Conservation (phyloP, 2,329 filamentous ascomycete genomes). For the Fonsecaea multimorphosa region DNA sequence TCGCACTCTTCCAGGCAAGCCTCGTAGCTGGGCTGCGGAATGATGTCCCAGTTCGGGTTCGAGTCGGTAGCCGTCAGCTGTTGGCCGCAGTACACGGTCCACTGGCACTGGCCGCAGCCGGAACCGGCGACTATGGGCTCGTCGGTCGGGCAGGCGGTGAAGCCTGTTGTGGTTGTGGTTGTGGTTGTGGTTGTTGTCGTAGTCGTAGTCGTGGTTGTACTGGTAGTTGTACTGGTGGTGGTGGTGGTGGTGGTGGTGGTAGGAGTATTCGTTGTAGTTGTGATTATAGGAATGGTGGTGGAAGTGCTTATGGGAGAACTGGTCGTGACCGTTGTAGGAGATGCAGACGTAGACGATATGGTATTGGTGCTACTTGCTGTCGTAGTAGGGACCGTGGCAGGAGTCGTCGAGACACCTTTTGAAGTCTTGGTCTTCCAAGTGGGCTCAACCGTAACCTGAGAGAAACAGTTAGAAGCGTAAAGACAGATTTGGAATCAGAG, state of each 20-base stretch:
- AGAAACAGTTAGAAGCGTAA: neutral
- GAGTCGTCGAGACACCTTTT: neutral
- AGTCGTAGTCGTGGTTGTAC: neutral
- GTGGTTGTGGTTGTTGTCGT: neutral
- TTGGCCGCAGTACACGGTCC: neutral
- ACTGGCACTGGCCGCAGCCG: neutral
- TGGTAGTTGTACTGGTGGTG: neutral
- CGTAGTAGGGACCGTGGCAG: neutral
- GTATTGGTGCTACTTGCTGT: neutral
- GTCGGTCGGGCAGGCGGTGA: neutral
- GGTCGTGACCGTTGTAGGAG: neutral
- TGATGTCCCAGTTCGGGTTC: constrained; percentile 2
- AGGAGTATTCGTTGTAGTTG: neutral
- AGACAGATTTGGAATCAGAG: neutral
- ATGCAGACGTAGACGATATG: no score
- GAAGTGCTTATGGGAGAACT: neutral
- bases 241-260: neutral
- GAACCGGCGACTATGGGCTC: neutral
- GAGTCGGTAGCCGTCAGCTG: neutral
- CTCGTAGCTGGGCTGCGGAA: neutral
- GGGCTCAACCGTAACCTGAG: neutral
- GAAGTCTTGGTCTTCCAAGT: neutral
- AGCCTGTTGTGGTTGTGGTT: neutral
- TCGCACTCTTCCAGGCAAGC: neutral
- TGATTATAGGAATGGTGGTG: neutral